Evolutionary conservation across 192 early-diverging fungal genomes (phyloP).

Genomic region (Backusella australiensis): DNA sequence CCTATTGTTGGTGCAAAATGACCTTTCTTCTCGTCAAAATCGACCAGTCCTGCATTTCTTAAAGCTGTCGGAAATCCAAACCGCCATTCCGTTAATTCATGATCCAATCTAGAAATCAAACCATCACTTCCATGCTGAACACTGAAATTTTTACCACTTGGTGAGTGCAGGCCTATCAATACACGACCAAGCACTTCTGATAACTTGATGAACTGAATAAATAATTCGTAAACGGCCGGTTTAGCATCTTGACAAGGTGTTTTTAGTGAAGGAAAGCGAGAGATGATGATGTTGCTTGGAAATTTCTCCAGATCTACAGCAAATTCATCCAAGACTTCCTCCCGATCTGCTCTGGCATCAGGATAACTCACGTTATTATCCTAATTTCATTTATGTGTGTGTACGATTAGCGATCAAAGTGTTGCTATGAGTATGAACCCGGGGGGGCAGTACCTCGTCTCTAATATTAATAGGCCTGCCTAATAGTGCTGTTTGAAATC

Average conservation of each 20-base stretch:
- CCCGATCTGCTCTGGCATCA: constrained; percentile 10
- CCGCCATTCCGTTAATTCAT: constrained; percentile 23
- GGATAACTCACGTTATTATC: constrained; percentile 19
- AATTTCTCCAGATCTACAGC: not conserved
- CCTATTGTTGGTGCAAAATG: constrained; percentile 3
- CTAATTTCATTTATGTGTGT: not conserved
- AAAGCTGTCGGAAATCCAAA: constrained; percentile 7
- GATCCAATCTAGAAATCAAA: constrained; percentile 16
- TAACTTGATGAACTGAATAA: constrained; percentile 24
- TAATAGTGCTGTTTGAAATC: constrained; percentile 5
- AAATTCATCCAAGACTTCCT: constrained; percentile 13
- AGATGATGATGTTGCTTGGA: not conserved
- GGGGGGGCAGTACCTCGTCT: not conserved
- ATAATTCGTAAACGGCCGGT: constrained; percentile 15
- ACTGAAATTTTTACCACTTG: constrained; percentile 19
- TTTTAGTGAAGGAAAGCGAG: constrained; percentile 17
- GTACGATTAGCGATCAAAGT: not conserved
- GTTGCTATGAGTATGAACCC: not conserved
- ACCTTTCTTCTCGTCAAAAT: not conserved
- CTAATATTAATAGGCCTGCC: constrained; percentile 7
- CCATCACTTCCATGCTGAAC: constrained; percentile 22
- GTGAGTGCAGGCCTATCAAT: constrained; percentile 17
- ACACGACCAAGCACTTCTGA: constrained; percentile 24
- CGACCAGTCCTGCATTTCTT: not conserved
- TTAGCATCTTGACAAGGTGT: not conserved